Percentiles rank a stretch among this genome's conserved stretches.
These are phyloP conservation scores for Novymonas esmeraldas DNA, from an alignment of 208 protist species.

Conservation along the genomic window DNA sequence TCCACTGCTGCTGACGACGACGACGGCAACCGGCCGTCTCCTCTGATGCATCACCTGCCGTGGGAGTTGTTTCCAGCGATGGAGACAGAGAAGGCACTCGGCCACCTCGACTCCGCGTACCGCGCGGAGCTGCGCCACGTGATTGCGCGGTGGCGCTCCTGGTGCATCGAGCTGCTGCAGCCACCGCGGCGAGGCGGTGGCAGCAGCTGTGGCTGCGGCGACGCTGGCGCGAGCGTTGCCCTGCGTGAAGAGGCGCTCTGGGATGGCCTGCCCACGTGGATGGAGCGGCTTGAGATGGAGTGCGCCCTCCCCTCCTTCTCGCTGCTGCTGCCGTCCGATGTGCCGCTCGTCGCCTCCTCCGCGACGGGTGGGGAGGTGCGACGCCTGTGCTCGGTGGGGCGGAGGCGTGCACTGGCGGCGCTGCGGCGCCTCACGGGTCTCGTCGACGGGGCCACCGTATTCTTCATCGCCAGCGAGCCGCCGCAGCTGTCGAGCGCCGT, in stretches of 20 bases:
- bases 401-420: slow-evolving; percentile 11
- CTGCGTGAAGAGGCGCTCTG: slow-evolving; percentile 16
- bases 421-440: slow-evolving; percentile 20
- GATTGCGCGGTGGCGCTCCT: slow-evolving; percentile 6
- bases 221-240: not conserved
- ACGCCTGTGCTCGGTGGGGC: slow-evolving; percentile 7
- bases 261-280: slow-evolving; percentile 12
- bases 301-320: slow-evolving; percentile 19
- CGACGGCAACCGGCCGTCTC: not conserved
- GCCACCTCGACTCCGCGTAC: slow-evolving; percentile 13
- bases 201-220: not conserved
- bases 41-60: slow-evolving; percentile 5
- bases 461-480: slow-evolving; percentile 7
- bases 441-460: not conserved
- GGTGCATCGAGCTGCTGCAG: not conserved
- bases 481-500: not conserved
- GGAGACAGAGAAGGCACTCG: slow-evolving; percentile 2
- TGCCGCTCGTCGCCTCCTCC: not conserved
- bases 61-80: slow-evolving; percentile 23
- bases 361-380: not conserved
- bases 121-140: slow-evolving; percentile 4
- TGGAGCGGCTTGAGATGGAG: slow-evolving; percentile 9
- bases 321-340: slow-evolving; percentile 15
- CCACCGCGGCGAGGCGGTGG: slow-evolving; percentile 5
- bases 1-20: not conserved